Evolutionary conservation across 768 basidiomycete genomes (phyloP).

Genomic region (Collybia mongolica): DNA sequence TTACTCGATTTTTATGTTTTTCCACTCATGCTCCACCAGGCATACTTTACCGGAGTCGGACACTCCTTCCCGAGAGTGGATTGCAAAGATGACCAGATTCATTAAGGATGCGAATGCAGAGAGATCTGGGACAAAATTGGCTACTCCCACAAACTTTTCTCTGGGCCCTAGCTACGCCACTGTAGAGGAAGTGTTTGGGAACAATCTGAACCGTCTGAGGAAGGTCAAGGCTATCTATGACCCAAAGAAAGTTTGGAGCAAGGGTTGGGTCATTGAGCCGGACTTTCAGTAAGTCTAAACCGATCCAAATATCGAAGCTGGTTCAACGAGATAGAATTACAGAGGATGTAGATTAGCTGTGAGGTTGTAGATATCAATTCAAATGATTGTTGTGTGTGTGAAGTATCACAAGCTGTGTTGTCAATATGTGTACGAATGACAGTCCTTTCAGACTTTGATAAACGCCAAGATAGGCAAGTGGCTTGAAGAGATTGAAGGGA

Average conservation of each 20-base stretch:
- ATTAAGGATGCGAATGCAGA: constrained; percentile 7
- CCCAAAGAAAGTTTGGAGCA: constrained; percentile 26
- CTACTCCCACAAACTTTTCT: constrained; percentile 14
- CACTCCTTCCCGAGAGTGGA: background rate
- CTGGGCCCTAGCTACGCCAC: constrained; percentile 18
- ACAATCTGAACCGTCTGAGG: constrained; percentile 20
- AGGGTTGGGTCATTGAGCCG: constrained; percentile 23
- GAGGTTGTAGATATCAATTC: no score
- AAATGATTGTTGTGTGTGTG: no score
- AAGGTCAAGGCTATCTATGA: constrained; percentile 29
- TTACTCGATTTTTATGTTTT: background rate
- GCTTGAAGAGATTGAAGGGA: no score
- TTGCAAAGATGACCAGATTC: background rate
- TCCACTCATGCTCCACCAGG: background rate
- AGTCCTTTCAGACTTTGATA: no score
- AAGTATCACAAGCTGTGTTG: no score
- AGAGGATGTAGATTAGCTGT: no score
- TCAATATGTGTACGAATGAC: no score
- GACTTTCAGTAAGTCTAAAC: constrained; percentile 1
- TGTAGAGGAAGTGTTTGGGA: constrained; percentile 22
- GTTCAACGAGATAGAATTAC: no score
- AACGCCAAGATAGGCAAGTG: no score
- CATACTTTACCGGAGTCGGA: constrained; percentile 1
- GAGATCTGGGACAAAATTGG: constrained; percentile 9
- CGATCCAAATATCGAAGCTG: no score